Evolutionary conservation across 257 asterid species (phyloP).

Genomic region (Asclepias syriaca): DNA sequence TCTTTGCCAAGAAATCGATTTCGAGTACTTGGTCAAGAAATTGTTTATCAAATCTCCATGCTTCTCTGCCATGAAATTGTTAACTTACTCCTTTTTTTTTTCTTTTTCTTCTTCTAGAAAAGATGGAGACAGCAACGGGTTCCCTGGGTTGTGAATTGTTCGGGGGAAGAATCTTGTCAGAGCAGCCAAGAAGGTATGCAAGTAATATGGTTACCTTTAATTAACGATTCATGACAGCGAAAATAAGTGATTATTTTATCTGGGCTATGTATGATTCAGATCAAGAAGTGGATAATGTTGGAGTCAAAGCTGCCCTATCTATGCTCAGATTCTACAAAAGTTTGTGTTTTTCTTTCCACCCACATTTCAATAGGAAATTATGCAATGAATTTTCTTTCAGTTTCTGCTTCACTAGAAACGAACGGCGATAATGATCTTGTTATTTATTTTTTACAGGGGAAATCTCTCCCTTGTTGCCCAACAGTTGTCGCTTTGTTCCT

Average conservation of each 20-base stretch:
- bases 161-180: constrained; percentile 33
- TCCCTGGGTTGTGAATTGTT: constrained; percentile 25
- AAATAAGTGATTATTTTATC: not conserved
- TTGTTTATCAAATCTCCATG: not conserved
- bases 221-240: not conserved
- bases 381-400: not conserved
- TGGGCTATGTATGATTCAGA: constrained; percentile 35
- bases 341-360: constrained; percentile 22
- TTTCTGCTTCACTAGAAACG: not conserved
- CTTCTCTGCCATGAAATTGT: not conserved
- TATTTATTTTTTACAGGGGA: constrained; percentile 48
- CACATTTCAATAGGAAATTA: not conserved
- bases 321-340: constrained; percentile 80
- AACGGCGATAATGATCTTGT: not conserved
- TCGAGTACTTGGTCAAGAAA: not conserved
- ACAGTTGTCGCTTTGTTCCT: constrained; percentile 78
- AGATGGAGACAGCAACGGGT: constrained; percentile 22
- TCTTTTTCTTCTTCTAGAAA: constrained; percentile 20
- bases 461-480: constrained; percentile 84
- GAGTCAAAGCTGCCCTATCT: constrained; percentile 71
- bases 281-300: constrained; percentile 50
- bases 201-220: not conserved
- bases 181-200: constrained; percentile 30
- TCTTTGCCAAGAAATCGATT: constrained; percentile 1
- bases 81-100: not conserved